These are phyloP conservation scores for Quercus ilex DNA, from an alignment of 306 rosid species.

Conservation along the genomic window DNA sequence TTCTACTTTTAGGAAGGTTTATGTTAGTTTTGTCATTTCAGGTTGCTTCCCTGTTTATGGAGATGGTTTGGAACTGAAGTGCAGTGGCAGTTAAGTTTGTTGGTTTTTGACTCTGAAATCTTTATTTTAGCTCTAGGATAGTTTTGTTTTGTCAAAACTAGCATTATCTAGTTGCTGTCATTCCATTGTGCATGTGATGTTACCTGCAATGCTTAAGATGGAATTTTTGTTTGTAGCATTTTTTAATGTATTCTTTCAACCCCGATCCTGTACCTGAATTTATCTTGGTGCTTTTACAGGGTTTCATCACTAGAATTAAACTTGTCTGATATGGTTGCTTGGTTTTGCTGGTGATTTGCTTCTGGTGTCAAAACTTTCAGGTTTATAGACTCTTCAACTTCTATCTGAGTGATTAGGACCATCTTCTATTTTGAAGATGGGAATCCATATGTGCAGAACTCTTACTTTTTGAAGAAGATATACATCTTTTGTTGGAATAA, in stretches of 20 bases:
- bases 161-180: constrained; percentile 27
- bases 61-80: constrained; percentile 71
- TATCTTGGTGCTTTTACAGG: neutral
- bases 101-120: constrained; percentile 57
- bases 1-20: constrained; percentile 39
- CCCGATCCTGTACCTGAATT: constrained; percentile 11
- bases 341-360: neutral
- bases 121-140: constrained; percentile 41
- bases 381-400: constrained; percentile 1
- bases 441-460: neutral
- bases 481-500: neutral
- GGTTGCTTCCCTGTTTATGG: constrained; percentile 80
- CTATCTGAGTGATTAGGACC: neutral
- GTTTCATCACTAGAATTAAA: neutral
- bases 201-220: constrained; percentile 28
- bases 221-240: constrained; percentile 33
- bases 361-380: neutral
- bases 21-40: constrained; percentile 62
- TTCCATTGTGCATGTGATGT: constrained; percentile 40
- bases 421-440: neutral
- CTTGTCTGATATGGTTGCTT: constrained; percentile 5
- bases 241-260: constrained; percentile 18
- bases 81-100: constrained; percentile 97
- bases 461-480: neutral
- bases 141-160: constrained; percentile 40